Base-by-base conservation (phyloP, 345 rosid species). In the Eucalyptus erythrocorys region DNA sequence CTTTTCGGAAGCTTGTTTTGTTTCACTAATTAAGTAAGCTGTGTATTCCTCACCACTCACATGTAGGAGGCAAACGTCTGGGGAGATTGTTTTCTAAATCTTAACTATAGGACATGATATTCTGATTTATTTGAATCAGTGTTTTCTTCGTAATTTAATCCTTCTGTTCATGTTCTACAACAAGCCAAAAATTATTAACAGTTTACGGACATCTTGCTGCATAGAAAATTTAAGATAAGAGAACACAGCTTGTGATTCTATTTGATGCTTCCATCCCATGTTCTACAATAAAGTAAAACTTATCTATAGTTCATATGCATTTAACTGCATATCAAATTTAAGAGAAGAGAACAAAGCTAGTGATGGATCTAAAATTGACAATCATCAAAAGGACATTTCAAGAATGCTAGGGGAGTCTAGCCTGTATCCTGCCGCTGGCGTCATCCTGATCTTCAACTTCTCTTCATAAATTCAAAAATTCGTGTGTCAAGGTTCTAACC, bases 391-490 rank as follows among this genome's bases (percentile, higher is more conserved):
- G 66, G 66, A 64, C 30, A 64, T 42, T 59, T 47, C 76, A 61
- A 43, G 49, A 53, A 48, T 87, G 85, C 88, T n/a, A 24, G 81
- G 80, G 48, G 88, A 87, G 81, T 32, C 40, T 71, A 91, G 96
- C 98, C 98, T 96, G 95, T 95, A 96, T 89, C 99, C 98, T 91
- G 95, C 79, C 4, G 91, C 93, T 51, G 97, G 88, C 88, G 95
- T 95, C 94, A 97, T 88, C 90, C 96, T 94, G 93, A 96, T 94
- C 88, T 95, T 96, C 40, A 94, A 85, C 85, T 95, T 96, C 42
- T 96, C 96, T 30, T 94, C 96, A 50, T 91, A 93, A 94, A 95
- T 90, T 90, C 86, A 55, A 95, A 96, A 90, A 94, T n/a, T 91
- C 53, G 86, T 89, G 98, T 0, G 96, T 49, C 53, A 90, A 87